Conservation (phyloP, 2,329 filamentous ascomycete species). For the Aureobasidium sp. region DNA sequence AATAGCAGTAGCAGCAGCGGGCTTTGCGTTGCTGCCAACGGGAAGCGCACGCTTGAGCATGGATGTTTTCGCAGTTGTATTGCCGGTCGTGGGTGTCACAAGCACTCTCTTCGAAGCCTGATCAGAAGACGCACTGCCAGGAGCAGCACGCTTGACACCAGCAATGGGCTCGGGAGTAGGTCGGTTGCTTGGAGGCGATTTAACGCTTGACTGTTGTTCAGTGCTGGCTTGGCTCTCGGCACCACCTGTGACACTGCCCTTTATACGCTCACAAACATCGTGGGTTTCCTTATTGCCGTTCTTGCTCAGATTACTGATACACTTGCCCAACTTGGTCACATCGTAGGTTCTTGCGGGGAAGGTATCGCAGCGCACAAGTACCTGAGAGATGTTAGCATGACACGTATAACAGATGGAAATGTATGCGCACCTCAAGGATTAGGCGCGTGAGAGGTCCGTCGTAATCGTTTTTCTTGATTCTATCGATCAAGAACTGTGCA, state of each 20-base stretch:
- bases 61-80: constrained; percentile 30
- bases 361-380: constrained; percentile 55
- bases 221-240: constrained; percentile 23
- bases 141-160: constrained; percentile 25
- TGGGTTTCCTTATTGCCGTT: constrained; percentile 58
- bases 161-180: constrained; percentile 19
- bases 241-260: constrained; percentile 31
- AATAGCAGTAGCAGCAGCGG: constrained; percentile 21
- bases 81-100: constrained; percentile 1
- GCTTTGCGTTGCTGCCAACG: constrained; percentile 32
- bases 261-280: constrained; percentile 49
- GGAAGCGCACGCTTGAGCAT: constrained; percentile 39
- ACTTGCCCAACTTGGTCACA: constrained; percentile 56
- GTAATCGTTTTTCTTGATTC: constrained; percentile 36
- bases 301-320: constrained; percentile 54
- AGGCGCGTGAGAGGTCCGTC: constrained; percentile 33
- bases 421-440: constrained; percentile 30
- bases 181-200: constrained; percentile 9
- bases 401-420: constrained; percentile 38
- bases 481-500: constrained; percentile 41
- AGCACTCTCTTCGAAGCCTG: constrained; percentile 26
- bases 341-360: constrained; percentile 51
- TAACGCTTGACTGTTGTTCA: not conserved
- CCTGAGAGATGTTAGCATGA: constrained; percentile 39
- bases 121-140: constrained; percentile 10